These are phyloP conservation scores for Alopecurus myosuroides DNA, from an alignment of 176 grass and related monocot genomes.

Conservation along the genomic window DNA sequence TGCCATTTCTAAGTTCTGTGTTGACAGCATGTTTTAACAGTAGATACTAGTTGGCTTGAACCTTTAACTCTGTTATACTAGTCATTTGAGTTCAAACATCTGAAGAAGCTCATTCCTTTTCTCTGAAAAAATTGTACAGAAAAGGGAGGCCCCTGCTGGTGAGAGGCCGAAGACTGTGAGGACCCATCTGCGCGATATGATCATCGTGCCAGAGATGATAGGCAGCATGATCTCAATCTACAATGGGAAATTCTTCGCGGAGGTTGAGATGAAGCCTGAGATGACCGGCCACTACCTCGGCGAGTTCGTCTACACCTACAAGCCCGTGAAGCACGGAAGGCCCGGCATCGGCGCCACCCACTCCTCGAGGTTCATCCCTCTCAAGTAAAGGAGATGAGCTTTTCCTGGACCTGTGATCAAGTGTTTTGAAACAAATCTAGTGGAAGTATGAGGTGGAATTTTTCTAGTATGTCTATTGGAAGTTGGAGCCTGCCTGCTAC, in stretches of 20 bases:
- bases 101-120: neutral
- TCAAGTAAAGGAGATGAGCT: slow-evolving; percentile 37
- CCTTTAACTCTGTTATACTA: neutral
- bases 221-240: slow-evolving; percentile 47
- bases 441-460: neutral
- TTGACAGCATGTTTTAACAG: neutral
- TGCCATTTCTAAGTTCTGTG: neutral
- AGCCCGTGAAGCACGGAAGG: slow-evolving; percentile 43
- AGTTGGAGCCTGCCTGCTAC: neutral
- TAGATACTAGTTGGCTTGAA: neutral
- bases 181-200: slow-evolving; percentile 61
- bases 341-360: slow-evolving; percentile 35
- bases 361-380: slow-evolving; percentile 63
- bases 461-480: neutral
- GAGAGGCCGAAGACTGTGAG: slow-evolving; percentile 60
- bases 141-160: slow-evolving; percentile 50
- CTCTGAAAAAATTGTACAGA: slow-evolving; percentile 31
- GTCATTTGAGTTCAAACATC: neutral
- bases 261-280: neutral
- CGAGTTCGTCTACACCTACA: slow-evolving; percentile 60
- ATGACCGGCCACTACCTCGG: slow-evolving; percentile 38
- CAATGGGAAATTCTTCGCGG: slow-evolving; percentile 41
- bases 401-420: neutral
- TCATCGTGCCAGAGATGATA: slow-evolving; percentile 71
- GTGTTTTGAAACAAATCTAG: neutral